Evolutionary conservation across 192 early-diverging fungal species (phyloP).

Genomic region (Chytriomyces confervae): DNA sequence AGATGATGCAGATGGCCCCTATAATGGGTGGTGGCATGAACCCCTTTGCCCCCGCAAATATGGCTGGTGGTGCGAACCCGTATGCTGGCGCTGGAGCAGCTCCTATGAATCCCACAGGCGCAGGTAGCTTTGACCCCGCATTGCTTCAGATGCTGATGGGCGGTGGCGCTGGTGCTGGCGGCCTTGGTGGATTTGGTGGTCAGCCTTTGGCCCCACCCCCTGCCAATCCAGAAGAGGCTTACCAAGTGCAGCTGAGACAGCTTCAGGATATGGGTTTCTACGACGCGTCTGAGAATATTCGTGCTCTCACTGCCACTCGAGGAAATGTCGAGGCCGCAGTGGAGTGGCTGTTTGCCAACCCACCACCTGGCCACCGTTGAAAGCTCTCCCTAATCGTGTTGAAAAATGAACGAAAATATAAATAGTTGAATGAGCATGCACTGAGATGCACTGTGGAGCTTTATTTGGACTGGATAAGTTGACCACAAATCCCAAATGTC

Average conservation of each 20-base stretch:
- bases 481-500: slow-evolving; percentile 10
- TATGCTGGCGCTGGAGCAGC: slow-evolving; percentile 18
- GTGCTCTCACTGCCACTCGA: slow-evolving; percentile 77
- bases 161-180: slow-evolving; percentile 26
- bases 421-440: no score
- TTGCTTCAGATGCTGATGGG: slow-evolving; percentile 44
- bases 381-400: no score
- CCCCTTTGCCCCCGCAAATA: slow-evolving; percentile 40
- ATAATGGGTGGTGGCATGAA: slow-evolving; percentile 46
- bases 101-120: slow-evolving; percentile 41
- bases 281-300: slow-evolving; percentile 87
- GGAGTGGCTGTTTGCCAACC: slow-evolving; percentile 73
- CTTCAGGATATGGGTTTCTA: slow-evolving; percentile 97
- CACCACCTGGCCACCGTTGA: slow-evolving; percentile 44
- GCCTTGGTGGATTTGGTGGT: background rate
- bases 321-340: slow-evolving; percentile 97
- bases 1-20: slow-evolving; percentile 59
- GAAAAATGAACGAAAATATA: no score
- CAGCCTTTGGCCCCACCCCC: slow-evolving; percentile 41
- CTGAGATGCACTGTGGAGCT: no score
- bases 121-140: slow-evolving; percentile 41
- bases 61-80: background rate
- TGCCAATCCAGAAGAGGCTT: slow-evolving; percentile 57
- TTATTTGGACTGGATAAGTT: no score
- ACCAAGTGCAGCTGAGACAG: slow-evolving; percentile 73